A percentile compares a stretch with the other conserved stretches of the same genome.
These are phyloP conservation scores for Penicillium rolfsii DNA, from an alignment of 2,329 filamentous ascomycete species.

Conservation along the genomic window DNA sequence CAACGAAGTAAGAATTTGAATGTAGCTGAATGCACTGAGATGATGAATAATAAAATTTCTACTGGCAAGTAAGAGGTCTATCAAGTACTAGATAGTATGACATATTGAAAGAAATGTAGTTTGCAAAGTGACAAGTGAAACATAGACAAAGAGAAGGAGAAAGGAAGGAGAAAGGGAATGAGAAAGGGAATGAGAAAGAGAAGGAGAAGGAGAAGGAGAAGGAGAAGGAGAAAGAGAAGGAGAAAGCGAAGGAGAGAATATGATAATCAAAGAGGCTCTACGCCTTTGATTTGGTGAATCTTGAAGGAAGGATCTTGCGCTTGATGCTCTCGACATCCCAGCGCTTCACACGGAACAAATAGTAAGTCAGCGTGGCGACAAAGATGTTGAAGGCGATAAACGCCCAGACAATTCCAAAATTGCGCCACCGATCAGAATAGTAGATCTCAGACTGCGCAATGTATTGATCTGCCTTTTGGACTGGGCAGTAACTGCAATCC, in stretches of 20 bases:
- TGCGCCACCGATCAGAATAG: constrained; percentile 66
- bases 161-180: background rate
- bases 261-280: background rate
- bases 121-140: background rate
- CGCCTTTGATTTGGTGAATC: constrained; percentile 18
- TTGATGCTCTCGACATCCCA: constrained; percentile 28
- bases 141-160: background rate
- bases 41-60: background rate
- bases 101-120: background rate
- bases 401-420: constrained; percentile 66
- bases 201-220: background rate
- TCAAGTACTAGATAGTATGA: background rate
- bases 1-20: too few relatives aligned
- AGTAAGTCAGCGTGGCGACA: constrained; percentile 51
- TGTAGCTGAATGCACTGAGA: background rate
- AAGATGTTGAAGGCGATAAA: constrained; percentile 62
- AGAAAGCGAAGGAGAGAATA: background rate
- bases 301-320: constrained; percentile 11
- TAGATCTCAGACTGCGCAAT: constrained; percentile 49
- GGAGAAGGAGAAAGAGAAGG: background rate
- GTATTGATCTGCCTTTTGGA: constrained; percentile 44
- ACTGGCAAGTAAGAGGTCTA: background rate
- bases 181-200: background rate
- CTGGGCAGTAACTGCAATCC: constrained; percentile 56
- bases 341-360: constrained; percentile 42